phyloP scores from a whole-genome alignment of 2,329 filamentous ascomycete species.

The Aspergillus spinulosporus region DNA sequence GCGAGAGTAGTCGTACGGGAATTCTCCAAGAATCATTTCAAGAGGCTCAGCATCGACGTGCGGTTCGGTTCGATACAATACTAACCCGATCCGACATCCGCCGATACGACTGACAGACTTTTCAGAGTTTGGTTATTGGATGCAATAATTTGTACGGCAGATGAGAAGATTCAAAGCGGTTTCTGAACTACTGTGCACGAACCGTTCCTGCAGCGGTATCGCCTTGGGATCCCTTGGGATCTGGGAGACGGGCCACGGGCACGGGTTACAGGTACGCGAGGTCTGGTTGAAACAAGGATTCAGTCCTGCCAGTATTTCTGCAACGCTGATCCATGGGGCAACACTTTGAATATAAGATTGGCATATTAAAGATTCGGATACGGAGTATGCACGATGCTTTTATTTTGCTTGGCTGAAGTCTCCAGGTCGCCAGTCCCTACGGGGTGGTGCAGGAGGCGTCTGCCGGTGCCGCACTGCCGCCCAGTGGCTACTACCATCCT shows the following conservation, averaged over 20 bases:
- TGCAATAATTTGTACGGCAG: constrained; percentile 6
- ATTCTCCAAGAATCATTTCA: background rate
- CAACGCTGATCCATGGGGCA: constrained; percentile 27
- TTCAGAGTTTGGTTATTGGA: background rate
- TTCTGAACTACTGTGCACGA: background rate
- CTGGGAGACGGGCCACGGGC: background rate
- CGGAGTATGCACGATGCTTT: background rate
- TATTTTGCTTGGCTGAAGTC: constrained; percentile 2
- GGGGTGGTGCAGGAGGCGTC: constrained; percentile 7
- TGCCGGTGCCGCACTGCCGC: background rate
- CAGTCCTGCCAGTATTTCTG: constrained; percentile 21
- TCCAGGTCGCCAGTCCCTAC: background rate
- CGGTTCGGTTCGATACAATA: background rate
- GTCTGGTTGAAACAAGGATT: background rate
- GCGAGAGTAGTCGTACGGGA: constrained; percentile 8
- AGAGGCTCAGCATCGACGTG: background rate
- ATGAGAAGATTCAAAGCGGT: background rate
- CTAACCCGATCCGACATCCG: background rate
- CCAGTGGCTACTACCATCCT: constrained; percentile 1
- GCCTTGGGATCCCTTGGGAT: background rate
- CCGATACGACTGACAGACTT: background rate
- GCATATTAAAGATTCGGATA: background rate
- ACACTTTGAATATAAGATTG: constrained; percentile 1
- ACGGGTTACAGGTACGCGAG: background rate
- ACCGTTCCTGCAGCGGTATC: constrained; percentile 2